Percentiles rank a stretch among this genome's conserved stretches.
Evolutionary conservation across 768 basidiomycete species (phyloP).

Genomic region (Saitozyma podzolica): DNA sequence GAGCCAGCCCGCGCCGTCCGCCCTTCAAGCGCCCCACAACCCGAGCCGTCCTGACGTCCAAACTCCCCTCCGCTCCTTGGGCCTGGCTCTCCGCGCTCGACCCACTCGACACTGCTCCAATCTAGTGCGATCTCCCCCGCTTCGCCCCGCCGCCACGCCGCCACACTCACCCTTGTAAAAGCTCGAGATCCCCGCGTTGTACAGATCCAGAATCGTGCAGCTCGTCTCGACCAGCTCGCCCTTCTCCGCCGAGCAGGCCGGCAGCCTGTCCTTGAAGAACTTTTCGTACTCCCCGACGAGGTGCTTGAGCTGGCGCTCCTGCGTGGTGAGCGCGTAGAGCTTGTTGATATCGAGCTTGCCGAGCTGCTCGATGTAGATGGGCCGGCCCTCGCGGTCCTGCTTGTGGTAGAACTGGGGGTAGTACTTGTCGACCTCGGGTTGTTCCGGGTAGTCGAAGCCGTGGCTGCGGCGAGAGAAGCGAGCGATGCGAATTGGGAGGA

Average conservation of each 20-base stretch:
- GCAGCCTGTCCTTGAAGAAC: constrained; percentile 74
- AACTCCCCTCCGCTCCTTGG: background rate
- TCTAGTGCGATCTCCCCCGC: background rate
- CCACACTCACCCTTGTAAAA: constrained; percentile 67
- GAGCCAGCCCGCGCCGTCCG: no score
- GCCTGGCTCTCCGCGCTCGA: background rate
- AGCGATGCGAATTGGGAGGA: constrained; percentile 2
- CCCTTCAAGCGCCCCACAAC: no score
- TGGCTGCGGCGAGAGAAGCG: constrained; percentile 20
- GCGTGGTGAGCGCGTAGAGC: constrained; percentile 77
- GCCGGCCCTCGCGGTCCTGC: constrained; percentile 92
- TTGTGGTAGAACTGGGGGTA: constrained; percentile 98
- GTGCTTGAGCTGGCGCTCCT: constrained; percentile 81
- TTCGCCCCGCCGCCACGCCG: background rate
- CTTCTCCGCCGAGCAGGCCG: constrained; percentile 63
- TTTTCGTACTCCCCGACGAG: constrained; percentile 93
- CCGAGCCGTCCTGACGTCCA: no score
- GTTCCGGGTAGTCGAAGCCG: constrained; percentile 80
- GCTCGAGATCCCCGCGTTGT: constrained; percentile 63
- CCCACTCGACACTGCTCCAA: background rate
- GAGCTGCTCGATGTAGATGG: constrained; percentile 90
- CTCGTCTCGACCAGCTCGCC: constrained; percentile 93
- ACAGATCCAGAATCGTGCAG: constrained; percentile 94
- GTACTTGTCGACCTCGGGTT: constrained; percentile 77
- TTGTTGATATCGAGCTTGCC: constrained; percentile 83